Evolutionary conservation across 1,284 basidiomycete species (phyloP).

Genomic region (Coniferiporia sulphurascens): DNA sequence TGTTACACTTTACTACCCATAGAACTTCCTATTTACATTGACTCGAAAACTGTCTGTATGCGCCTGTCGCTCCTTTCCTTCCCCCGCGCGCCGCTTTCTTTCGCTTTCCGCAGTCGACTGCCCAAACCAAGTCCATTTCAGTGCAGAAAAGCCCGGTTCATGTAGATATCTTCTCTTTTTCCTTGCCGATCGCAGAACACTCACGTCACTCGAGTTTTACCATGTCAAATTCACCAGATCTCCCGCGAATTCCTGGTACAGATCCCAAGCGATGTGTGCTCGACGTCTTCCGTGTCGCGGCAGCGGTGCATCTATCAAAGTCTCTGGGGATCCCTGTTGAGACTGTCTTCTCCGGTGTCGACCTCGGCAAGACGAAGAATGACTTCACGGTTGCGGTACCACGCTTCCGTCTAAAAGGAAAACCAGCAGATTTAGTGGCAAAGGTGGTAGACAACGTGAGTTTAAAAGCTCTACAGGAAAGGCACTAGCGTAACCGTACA

Average conservation of each 20-base stretch:
- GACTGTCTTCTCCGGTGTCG: slow-evolving; percentile 79
- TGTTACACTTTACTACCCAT: not conserved
- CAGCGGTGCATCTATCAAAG: slow-evolving; percentile 73
- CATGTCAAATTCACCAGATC: slow-evolving; percentile 25
- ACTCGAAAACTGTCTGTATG: slow-evolving; percentile 9
- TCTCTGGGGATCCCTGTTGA: slow-evolving; percentile 69
- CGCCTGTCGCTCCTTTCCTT: not conserved
- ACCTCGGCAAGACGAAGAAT: slow-evolving; percentile 82
- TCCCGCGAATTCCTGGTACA: slow-evolving; percentile 58
- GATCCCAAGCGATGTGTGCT: slow-evolving; percentile 71
- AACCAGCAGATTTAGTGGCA: slow-evolving; percentile 74
- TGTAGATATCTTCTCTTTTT: not conserved
- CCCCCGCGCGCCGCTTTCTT: not conserved
- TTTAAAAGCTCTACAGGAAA: slow-evolving; percentile 13
- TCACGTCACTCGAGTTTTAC: slow-evolving; percentile 3
- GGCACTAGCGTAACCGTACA: not conserved
- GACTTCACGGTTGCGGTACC: slow-evolving; percentile 94
- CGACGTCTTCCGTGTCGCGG: slow-evolving; percentile 83
- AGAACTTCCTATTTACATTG: not conserved
- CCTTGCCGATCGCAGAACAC: not conserved
- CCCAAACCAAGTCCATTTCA: not conserved
- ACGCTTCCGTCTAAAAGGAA: slow-evolving; percentile 83
- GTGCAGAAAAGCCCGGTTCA: not conserved
- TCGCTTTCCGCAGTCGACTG: not conserved
- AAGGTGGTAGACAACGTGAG: slow-evolving; percentile 73